Conservation (phyloP, 192 early-diverging fungal genomes). For the Backusella circina region DNA sequence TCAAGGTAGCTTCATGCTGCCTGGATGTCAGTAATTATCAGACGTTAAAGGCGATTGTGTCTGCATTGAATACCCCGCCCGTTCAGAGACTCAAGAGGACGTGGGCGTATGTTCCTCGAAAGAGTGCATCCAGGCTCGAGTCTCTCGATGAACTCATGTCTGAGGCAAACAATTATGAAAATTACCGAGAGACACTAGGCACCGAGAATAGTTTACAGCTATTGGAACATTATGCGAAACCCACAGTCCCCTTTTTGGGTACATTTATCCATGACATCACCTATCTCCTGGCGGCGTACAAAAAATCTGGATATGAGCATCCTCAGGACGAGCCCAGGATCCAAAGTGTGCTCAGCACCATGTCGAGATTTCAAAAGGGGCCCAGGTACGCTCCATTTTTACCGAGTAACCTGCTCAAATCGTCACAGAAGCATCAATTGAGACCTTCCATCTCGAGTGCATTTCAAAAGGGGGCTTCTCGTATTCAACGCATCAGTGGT, state of each 20-base stretch:
- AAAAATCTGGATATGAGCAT: slow-evolving; percentile 24
- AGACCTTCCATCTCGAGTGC: neutral
- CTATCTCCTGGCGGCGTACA: slow-evolving; percentile 64
- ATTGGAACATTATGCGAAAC: slow-evolving; percentile 38
- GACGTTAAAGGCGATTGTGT: slow-evolving; percentile 65
- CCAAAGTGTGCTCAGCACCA: slow-evolving; percentile 55
- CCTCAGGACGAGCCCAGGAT: slow-evolving; percentile 52
- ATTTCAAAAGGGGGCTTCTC: neutral
- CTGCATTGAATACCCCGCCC: slow-evolving; percentile 67
- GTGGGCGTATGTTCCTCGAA: slow-evolving; percentile 68
- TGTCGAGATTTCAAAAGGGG: slow-evolving; percentile 58
- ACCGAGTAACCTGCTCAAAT: neutral
- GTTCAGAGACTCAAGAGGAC: slow-evolving; percentile 67
- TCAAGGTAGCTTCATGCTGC: slow-evolving; percentile 61
- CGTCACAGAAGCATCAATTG: neutral
- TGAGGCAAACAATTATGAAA: slow-evolving; percentile 68
- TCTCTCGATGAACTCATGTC: slow-evolving; percentile 56
- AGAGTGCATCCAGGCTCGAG: slow-evolving; percentile 54
- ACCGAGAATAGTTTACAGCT: slow-evolving; percentile 31
- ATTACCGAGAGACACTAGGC: slow-evolving; percentile 59
- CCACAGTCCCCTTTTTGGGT: slow-evolving; percentile 74
- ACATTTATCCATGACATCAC: slow-evolving; percentile 77
- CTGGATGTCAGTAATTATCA: slow-evolving; percentile 68
- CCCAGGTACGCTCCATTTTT: slow-evolving; percentile 17
- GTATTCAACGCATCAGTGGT: neutral